Percentiles rank a stretch among this genome's conserved stretches.
Conservation (phyloP, 1,284 basidiomycete species). For the Peniophora sp. region DNA sequence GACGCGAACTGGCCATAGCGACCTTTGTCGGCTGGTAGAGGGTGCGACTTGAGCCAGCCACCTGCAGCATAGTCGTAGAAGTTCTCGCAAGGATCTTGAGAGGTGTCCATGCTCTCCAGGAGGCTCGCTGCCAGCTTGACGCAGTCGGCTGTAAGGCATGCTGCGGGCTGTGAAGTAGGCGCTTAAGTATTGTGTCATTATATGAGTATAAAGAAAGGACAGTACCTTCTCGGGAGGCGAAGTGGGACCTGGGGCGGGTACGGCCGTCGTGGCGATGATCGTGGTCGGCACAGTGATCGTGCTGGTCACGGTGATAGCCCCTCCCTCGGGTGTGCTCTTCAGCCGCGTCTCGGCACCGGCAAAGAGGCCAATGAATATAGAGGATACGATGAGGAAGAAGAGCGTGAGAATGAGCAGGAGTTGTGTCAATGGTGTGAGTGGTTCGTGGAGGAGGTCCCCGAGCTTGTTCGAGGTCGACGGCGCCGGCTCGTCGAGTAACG, state of each 20-base stretch:
- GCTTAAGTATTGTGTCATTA: no score
- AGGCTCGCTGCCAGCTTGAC: constrained; percentile 81
- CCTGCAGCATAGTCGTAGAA: constrained; percentile 92
- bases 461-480: constrained; percentile 34
- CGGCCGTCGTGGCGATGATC: constrained; percentile 18
- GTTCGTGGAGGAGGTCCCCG: constrained; percentile 56
- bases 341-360: constrained; percentile 79
- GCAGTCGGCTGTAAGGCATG: constrained; percentile 78
- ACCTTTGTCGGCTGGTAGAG: constrained; percentile 80
- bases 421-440: constrained; percentile 81
- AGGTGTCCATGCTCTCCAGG: constrained; percentile 72
- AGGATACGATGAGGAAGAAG: constrained; percentile 72
- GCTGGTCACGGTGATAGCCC: constrained; percentile 19
- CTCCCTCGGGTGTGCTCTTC: background rate
- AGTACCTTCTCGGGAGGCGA: constrained; percentile 40
- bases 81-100: constrained; percentile 90
- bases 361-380: constrained; percentile 89
- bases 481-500: constrained; percentile 32
- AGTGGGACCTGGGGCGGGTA: constrained; percentile 33
- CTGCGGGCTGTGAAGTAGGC: constrained; percentile 28
- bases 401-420: constrained; percentile 72
- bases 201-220: no score
- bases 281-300: constrained; percentile 15
- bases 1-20: constrained; percentile 57
- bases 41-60: constrained; percentile 76